phyloP scores from a whole-genome alignment of 192 early-diverging fungal species.

The Coemansia sp. region DNA sequence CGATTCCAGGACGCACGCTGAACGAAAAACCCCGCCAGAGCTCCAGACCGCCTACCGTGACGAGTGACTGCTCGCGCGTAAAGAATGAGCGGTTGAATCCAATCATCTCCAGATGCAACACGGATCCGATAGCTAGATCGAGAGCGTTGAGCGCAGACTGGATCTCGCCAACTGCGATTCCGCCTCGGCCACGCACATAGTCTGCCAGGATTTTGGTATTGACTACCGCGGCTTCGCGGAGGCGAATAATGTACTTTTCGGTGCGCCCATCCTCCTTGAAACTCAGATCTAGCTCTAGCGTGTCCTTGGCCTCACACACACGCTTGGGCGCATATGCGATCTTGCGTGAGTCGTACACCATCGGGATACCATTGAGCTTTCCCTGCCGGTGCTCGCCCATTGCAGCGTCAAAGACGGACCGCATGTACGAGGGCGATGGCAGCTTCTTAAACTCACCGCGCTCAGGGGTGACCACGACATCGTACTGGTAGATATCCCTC shows the following conservation, averaged over 20 bases:
- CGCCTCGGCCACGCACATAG: conserved; percentile 22
- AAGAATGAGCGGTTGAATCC: conserved; percentile 91
- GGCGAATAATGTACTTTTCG: conserved; percentile 60
- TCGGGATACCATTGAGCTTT: conserved; percentile 62
- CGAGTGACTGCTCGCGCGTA: conserved; percentile 64
- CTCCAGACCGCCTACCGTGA: conserved; percentile 74
- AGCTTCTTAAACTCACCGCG: conserved; percentile 29
- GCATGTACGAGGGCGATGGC: conserved; percentile 59
- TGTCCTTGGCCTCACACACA: conserved; percentile 68
- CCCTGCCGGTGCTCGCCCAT: conserved; percentile 51
- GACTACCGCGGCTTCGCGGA: conserved; percentile 63
- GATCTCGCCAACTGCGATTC: conserved; percentile 23
- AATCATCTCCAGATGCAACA: conserved; percentile 72
- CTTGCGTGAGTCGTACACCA: conserved; percentile 87
- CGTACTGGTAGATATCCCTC: conserved; percentile 84
- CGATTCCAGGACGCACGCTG: conserved; percentile 75
- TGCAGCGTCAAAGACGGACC: conserved; percentile 68
- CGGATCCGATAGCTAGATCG: conserved; percentile 83
- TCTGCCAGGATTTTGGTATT: conserved; percentile 50
- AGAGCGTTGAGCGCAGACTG: conserved; percentile 65
- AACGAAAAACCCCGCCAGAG: conserved; percentile 95
- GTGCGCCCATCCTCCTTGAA: conserved; percentile 41
- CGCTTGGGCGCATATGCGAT: conserved; percentile 84
- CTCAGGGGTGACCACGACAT: conserved; percentile 74
- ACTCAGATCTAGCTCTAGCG: conserved; percentile 60